These are phyloP conservation scores for Artemisia annua DNA, from an alignment of 129 eudicot genomes.

Conservation along the genomic window DNA sequence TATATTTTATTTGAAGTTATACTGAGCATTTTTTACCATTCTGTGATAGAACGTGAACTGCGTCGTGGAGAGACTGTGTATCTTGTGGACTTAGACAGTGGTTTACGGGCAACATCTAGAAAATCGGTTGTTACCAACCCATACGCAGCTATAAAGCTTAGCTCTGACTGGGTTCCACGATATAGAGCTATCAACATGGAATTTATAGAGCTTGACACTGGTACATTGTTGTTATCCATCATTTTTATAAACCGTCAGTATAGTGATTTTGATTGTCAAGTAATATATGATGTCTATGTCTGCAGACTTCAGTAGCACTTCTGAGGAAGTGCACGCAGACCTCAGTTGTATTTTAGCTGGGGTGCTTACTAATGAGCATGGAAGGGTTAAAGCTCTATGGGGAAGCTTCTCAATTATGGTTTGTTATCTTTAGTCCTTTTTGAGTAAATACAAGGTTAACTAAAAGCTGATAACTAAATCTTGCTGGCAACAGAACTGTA, in stretches of 20 bases:
- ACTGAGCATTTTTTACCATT: not conserved
- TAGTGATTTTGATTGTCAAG: not conserved
- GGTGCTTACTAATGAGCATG: conserved; percentile 75
- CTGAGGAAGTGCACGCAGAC: conserved; percentile 41
- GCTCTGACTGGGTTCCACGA: conserved; percentile 83
- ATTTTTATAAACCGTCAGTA: not conserved
- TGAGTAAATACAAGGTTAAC: conserved; percentile 11
- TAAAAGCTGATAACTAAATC: conserved; percentile 17
- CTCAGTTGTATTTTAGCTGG: conserved; percentile 89
- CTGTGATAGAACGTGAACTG: conserved; percentile 67
- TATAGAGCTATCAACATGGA: conserved; percentile 97
- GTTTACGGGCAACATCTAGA: conserved; percentile 89
- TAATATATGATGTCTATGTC: conserved; percentile 10
- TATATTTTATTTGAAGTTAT: not conserved
- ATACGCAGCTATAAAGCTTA: conserved; percentile 67
- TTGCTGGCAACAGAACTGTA: conserved; percentile 63
- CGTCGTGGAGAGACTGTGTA: conserved; percentile 85
- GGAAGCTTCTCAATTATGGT: conserved; percentile 74
- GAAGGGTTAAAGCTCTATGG: conserved; percentile 94
- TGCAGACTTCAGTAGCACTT: too few species aligned
- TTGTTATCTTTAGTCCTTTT: conserved; percentile 3
- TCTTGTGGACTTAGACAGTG: conserved; percentile 92
- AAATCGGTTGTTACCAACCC: conserved; percentile 93
- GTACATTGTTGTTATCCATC: conserved; percentile 21
- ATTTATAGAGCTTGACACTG: conserved; percentile 92